Conservation (phyloP, 352 stramenopile species). For the Phytopythium delawarense region DNA sequence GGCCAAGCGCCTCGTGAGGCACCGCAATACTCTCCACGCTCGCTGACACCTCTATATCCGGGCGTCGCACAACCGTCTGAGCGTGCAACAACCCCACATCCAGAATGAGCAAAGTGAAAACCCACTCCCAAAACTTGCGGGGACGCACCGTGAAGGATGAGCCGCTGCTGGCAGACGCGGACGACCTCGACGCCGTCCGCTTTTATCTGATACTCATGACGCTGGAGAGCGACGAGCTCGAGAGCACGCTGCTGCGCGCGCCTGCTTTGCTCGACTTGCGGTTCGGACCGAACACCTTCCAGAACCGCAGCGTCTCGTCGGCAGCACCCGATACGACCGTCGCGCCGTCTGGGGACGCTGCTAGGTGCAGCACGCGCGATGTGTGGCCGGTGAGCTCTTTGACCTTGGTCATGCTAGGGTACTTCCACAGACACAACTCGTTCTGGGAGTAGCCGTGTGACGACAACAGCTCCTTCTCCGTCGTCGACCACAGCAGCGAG, state of each 20-base stretch:
- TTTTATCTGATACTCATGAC: slow-evolving; percentile 83
- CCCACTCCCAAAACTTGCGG: background rate
- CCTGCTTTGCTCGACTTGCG: slow-evolving; percentile 65
- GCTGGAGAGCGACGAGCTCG: slow-evolving; percentile 64
- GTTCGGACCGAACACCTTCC: slow-evolving; percentile 96
- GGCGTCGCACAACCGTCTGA: background rate
- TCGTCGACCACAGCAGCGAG: slow-evolving; percentile 92
- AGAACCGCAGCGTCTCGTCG: slow-evolving; percentile 99
- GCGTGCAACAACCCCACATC: background rate
- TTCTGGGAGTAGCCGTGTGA: slow-evolving; percentile 98
- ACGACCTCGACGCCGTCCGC: background rate
- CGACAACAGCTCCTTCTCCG: slow-evolving; percentile 94
- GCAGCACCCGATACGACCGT: slow-evolving; percentile 97
- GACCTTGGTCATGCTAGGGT: slow-evolving; percentile 97
- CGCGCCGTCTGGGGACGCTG: slow-evolving; percentile 94
- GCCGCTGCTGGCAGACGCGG: background rate
- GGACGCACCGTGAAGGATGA: background rate
- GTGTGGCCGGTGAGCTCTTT: slow-evolving; percentile 98
- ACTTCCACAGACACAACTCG: slow-evolving; percentile 98
- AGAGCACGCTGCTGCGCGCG: slow-evolving; percentile 45
- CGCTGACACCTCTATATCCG: background rate
- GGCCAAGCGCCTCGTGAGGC: background rate
- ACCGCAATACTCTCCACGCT: background rate
- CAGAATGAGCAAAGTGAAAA: background rate
- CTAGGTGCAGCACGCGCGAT: slow-evolving; percentile 95